These are phyloP conservation scores for Nissolia schottii DNA, from an alignment of 306 rosid species.

Conservation along the genomic window DNA sequence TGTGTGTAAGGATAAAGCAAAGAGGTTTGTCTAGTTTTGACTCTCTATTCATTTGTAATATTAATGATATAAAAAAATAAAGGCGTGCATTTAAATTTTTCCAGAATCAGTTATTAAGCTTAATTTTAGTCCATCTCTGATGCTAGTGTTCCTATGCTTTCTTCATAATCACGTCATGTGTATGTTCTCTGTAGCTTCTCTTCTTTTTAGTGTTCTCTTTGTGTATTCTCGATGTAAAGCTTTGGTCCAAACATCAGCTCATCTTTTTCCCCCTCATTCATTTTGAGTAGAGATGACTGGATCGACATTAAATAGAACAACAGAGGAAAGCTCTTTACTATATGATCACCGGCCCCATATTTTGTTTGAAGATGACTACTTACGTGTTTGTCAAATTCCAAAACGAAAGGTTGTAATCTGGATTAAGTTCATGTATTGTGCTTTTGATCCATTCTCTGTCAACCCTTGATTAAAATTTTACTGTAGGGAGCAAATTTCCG, in stretches of 20 bases:
- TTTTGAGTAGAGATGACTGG: constrained; percentile 71
- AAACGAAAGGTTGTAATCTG: constrained; percentile 65
- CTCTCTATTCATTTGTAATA: constrained; percentile 11
- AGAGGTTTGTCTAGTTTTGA: not conserved
- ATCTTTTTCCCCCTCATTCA: not conserved
- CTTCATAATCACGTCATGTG: not conserved
- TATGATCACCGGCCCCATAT: constrained; percentile 63
- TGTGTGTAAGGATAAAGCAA: not conserved
- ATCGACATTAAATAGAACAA: constrained; percentile 23
- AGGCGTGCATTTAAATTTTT: not conserved
- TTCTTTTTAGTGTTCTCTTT: not conserved
- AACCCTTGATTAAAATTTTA: constrained; percentile 4
- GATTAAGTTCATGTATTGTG: constrained; percentile 8
- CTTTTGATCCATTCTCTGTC: constrained; percentile 15
- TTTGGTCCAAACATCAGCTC: constrained; percentile 15
- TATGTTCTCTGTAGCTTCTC: not conserved
- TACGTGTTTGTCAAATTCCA: constrained; percentile 85
- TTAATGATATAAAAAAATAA: not conserved
- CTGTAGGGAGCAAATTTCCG: constrained; percentile 92
- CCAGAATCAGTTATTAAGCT: not conserved
- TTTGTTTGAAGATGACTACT: constrained; percentile 60
- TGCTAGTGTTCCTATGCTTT: not conserved
- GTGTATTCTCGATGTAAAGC: not conserved
- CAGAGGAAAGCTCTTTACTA: constrained; percentile 27
- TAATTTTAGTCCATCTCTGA: constrained; percentile 3